Evolutionary conservation across 441 rosid species (phyloP).

Genomic region (Brassica balearica): DNA sequence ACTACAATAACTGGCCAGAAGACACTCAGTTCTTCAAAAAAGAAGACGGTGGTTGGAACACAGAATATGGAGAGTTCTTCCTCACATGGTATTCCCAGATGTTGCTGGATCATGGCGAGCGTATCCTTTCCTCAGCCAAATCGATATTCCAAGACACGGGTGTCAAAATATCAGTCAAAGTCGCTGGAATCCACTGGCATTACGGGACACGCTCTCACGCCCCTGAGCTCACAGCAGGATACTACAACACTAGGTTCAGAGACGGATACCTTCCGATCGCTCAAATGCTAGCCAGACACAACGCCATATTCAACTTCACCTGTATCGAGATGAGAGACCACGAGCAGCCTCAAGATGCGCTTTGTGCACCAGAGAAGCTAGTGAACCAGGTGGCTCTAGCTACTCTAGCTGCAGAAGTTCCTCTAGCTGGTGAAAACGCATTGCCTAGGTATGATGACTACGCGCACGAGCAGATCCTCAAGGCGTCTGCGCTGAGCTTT

Average conservation of each 20-base stretch:
- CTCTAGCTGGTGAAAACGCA: conserved; percentile 92
- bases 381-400: conserved; percentile 87
- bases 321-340: conserved; percentile 94
- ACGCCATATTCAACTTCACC: conserved; percentile 88
- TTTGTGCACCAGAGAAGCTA: conserved; percentile 92
- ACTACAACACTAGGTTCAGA: conserved; percentile 81
- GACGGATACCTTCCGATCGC: conserved; percentile 93
- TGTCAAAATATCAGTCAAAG: conserved; percentile 78
- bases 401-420: conserved; percentile 67
- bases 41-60: conserved; percentile 84
- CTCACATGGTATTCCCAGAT: conserved; percentile 86
- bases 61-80: conserved; percentile 80
- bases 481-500: conserved; percentile 59
- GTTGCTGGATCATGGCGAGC: conserved; percentile 80
- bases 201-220: conserved; percentile 86
- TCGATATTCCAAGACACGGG: conserved; percentile 52
- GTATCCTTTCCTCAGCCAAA: conserved; percentile 68
- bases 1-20: conserved; percentile 94
- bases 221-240: conserved; percentile 96
- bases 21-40: conserved; percentile 77
- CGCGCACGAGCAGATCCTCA: conserved; percentile 79
- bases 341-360: conserved; percentile 92
- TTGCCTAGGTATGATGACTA: conserved; percentile 76
- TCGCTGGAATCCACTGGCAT: conserved; percentile 98
- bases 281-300: conserved; percentile 78